Percentiles rank a stretch among this genome's conserved stretches.
These are phyloP conservation scores for Cladobotryum protrusum DNA, from an alignment of 2,329 filamentous ascomycete genomes.

Conservation along the genomic window DNA sequence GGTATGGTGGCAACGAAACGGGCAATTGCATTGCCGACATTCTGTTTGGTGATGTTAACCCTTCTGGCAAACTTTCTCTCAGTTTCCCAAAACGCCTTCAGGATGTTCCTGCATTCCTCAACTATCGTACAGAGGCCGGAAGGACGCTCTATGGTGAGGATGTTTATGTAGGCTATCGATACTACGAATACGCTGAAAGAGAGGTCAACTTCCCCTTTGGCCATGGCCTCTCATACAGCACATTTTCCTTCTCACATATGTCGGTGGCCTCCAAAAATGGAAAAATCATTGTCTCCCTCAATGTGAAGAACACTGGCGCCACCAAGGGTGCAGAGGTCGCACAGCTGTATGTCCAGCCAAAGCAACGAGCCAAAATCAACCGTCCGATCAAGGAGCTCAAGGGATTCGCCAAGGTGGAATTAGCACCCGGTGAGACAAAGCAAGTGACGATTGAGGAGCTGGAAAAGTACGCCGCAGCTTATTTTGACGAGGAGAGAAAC, in stretches of 20 bases:
- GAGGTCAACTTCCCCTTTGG: constrained; percentile 70
- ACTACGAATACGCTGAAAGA: constrained; percentile 65
- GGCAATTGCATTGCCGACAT: constrained; percentile 76
- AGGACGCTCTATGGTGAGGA: constrained; percentile 73
- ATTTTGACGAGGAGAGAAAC: constrained; percentile 62
- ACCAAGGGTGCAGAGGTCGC: constrained; percentile 48
- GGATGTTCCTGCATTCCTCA: constrained; percentile 71
- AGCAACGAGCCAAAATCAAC: constrained; percentile 48
- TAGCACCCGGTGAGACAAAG: constrained; percentile 55
- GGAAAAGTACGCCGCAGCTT: constrained; percentile 61
- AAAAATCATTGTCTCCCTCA: constrained; percentile 43
- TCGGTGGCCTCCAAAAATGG: constrained; percentile 40
- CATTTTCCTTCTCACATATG: constrained; percentile 52
- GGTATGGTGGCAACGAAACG: constrained; percentile 84
- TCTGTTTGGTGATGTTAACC: constrained; percentile 67
- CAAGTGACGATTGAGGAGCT: constrained; percentile 49
- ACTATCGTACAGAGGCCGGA: constrained; percentile 64
- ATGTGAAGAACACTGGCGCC: constrained; percentile 56
- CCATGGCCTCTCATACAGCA: constrained; percentile 72
- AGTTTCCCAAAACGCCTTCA: constrained; percentile 62
- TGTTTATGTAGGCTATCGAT: constrained; percentile 74
- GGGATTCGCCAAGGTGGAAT: constrained; percentile 57
- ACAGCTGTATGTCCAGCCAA: constrained; percentile 50
- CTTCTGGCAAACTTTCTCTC: constrained; percentile 67
- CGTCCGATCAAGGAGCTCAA: constrained; percentile 57